Evolutionary conservation across 345 rosid species (phyloP), one percentile per base, ranked within the genome.

Genomic region (Arabis alpina): DNA sequence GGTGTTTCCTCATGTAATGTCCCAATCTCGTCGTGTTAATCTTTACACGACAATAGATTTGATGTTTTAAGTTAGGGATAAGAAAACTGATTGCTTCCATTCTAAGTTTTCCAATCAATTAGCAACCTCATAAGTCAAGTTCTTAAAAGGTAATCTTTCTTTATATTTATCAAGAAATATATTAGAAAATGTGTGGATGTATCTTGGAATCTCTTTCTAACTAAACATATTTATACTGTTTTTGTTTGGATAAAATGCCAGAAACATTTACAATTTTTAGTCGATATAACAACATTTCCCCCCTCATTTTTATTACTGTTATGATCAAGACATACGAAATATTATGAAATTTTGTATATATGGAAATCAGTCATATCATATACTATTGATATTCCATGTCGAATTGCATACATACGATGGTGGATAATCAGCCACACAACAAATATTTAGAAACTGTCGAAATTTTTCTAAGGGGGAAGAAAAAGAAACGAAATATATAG

Each of bases 1-100:
- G 71, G 54, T 60, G 69, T 68, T 43, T 68, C 16, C 10, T 14
- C 41, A 25, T 53, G 63, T 45, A 45, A 61, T 68, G 74, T 75
- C 79, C 25, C 70, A 61, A 39, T 61, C 70, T 68, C 47, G 13
- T 74, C 54, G 69, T 12, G 53, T 61, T 61, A 60, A 75, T 68
- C 74, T 75, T 68, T 75, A 55, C 70, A 75, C 53, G 60, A 68
- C 64, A 39, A 53, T 4, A 28, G 70, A 75, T 68, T 68, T 75
- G 78, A 75, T 75, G 65, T 75, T 54, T 75, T 68, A 10, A 19
- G 61, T 36, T 68, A 54, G 44, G 53, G 27, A 45, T 61, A 57
- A 27, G 10, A 16, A 44, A 28, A 14, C 36, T 48, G n/a, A 54
- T 75, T 68, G 4, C 68, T 75, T 68, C 45, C 69, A 68, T 53